Evolutionary conservation across 352 stramenopile genomes (phyloP), one percentile per base, ranked within the genome.

Genomic region (Pythium chondricola): DNA sequence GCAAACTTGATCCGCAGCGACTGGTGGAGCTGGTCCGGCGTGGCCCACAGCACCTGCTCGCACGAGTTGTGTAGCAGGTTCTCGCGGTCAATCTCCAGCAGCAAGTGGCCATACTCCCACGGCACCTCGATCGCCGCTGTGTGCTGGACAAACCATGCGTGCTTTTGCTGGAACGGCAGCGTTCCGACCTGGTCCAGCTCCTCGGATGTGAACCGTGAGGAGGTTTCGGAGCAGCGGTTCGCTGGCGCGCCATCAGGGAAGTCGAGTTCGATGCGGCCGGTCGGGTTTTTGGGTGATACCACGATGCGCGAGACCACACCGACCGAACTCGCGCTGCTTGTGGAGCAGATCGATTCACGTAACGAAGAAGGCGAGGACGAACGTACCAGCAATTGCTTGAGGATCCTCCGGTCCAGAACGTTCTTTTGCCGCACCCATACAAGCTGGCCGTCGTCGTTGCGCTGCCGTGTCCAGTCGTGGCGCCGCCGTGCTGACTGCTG

Each of bases 21-120:
- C 54, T 93, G 81, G 29, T 93, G 79, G 4, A 96, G 65, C 40
- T 95, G 81, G 41, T 89, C 81, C 2, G 71, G 70, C 8, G 77
- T 85, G 4, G 89, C 83, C 71, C 78, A 91, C 31, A 95, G 54
- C 9, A 95, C 59, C 44, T 95, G 84, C 52, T 92, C 73, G 29
- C 84, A 93, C 27, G 83, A 95, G 46, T 97, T 92, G 60, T 95
- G 83, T 1, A 97, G 69, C 22, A 97, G 53, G 51, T 94, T 92
- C 16, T 88, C 70, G 13, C 88, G 81, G 41, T 92, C 75, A 30
- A 97, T 91, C 52, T 96, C 81, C 10, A 93, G 53, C 30, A 90
- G 58, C 38, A 92, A 70, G 39, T 93, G 82, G n/a, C 75, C 83
- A 38, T 91, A 90, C 43, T 93, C 82, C 82, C 82, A 93, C 5